Evolutionary conservation across 148 eudicot species (phyloP), one percentile per base, ranked within the genome.

Genomic region (Chenopodium formosanum): DNA sequence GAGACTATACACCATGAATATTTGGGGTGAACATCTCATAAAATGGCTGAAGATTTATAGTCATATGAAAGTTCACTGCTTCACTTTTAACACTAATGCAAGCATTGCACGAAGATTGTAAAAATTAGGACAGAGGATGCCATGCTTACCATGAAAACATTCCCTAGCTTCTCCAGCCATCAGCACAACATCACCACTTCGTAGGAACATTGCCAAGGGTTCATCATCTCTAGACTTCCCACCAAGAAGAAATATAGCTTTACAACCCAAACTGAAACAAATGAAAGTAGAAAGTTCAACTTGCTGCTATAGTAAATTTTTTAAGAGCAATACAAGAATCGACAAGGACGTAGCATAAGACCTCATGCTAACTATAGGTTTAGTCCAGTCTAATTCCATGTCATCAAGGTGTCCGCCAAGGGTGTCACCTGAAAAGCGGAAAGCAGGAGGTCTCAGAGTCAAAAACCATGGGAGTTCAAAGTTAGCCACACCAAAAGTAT

Each of bases 101-200:
- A 34, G 17, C 78, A 62, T 78, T 72, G 34, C 16, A 58, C 14
- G 70, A 78, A 67, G 40, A 62, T 64, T 60, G 29, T 37, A n/a
- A 9, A 56, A 27, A 67, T 23, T 19, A 29, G 64, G 78, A 76
- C 29, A 81, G 27, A 76, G 58, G 17, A 47, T 50, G 20, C 19
- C 70, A 37, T 74, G 82, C 90, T 82, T 75, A 95, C 98, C 98
- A 86, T 95, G 98, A 88, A 87, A 95, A 86, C 97, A 93, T 76
- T 95, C 97, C 86, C 98, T 91, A 53, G 97, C 97, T 88, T 92
- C 92, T 81, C 97, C 97, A 81, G 97, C 89, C 98, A 95, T 92
- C 63, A 95, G 90, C 25, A 93, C 89, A 62, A 83, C 84, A 80
- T 95, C 98, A 65, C 98, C 97, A 87, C 97, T 93, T 86, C 97